Base-by-base conservation (phyloP, 805 yeast genomes). In the Sugiyamaella valdiviana region DNA sequence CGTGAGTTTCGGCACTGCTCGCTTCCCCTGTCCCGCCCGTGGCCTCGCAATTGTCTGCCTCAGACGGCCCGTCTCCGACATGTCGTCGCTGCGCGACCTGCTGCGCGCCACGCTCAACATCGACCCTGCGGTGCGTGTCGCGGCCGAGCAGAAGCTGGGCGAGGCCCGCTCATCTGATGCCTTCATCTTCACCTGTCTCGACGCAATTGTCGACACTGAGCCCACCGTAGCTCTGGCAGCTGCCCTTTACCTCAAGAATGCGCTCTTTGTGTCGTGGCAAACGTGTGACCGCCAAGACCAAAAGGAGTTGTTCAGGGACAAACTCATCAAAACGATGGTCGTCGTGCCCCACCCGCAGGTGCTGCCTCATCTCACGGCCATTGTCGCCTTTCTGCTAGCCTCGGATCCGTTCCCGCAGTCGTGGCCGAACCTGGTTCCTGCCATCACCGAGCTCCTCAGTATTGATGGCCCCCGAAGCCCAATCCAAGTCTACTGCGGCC, bases 171-270 rank as follows among this genome's bases (percentile, higher is more conserved):
- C 59, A 17, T 64, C 73, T 3, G 78, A 83, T 1, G 95, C 93
- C 4, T 87, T 88, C 58, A 66, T 85, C 26, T 83, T 84, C 3
- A 88, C 89, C 1, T 85, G 95, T 63, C 68, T 90, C 42, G 90
- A 85, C 60, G 80, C 88, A 44, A 70, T 87, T 17, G 63, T 74
- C 14, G 73, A 77, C 6, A 64, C 64, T 6, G 76, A 73, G 6
- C 77, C 74, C 12, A 71, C 78, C 2, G 65, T 65, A 1, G 75
- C 73, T 24, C 72, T 83, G 44, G 76, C 80, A 12, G 82, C 93
- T 2, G 87, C 91, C 0, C 81, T 90, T 3, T 86, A 78, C 64
- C 78, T 87, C 63, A 90, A 90, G 64, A 89, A 90, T 63, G 72
- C 79, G 20, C 35, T 46, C 22, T 12, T 36, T 2, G 37, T 38